Conservation (phyloP, 192 early-diverging fungal genomes). For the Coemansia nantahalensis region DNA sequence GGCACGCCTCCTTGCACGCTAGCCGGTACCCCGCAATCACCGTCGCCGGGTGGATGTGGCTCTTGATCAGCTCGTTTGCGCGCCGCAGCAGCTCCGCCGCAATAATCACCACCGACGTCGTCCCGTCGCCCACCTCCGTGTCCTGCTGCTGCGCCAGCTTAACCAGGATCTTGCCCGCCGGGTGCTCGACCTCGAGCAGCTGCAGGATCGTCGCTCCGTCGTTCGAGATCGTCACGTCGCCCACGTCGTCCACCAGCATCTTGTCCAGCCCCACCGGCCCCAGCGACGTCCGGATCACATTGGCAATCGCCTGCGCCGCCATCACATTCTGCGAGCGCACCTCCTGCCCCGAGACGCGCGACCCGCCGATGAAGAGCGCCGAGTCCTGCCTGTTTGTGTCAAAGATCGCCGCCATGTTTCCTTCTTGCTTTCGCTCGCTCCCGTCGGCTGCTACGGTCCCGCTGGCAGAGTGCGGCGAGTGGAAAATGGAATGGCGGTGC, state of each 20-base stretch:
- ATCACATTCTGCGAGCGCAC: constrained; percentile 94
- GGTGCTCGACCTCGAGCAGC: constrained; percentile 98
- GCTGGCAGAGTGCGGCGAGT: no score
- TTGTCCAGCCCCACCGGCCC: constrained; percentile 99
- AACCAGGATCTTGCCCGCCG: constrained; percentile 93
- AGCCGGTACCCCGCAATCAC: constrained; percentile 97
- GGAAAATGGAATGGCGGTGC: no score
- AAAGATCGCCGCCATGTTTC: constrained; percentile 49
- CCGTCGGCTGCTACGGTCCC: no score
- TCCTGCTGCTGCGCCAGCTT: constrained; percentile 99
- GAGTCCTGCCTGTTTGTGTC: constrained; percentile 52
- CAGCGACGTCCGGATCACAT: constrained; percentile 98
- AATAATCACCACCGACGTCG: constrained; percentile 98
- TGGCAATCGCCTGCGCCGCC: constrained; percentile 92
- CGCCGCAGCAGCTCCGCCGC: constrained; percentile 94
- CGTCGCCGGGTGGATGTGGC: constrained; percentile 98
- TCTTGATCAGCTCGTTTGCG: constrained; percentile 97
- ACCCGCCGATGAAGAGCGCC: constrained; percentile 81
- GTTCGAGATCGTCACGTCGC: constrained; percentile 99
- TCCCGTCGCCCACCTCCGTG: constrained; percentile 99
- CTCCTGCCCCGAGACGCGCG: constrained; percentile 86
- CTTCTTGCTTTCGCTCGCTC: neutral
- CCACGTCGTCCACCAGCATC: constrained; percentile 99
- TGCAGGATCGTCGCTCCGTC: constrained; percentile 98
- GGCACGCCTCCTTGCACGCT: constrained; percentile 96